Evolutionary conservation across 2,329 filamentous ascomycete genomes (phyloP).

Genomic region (Pleochaeta shiraiana): DNA sequence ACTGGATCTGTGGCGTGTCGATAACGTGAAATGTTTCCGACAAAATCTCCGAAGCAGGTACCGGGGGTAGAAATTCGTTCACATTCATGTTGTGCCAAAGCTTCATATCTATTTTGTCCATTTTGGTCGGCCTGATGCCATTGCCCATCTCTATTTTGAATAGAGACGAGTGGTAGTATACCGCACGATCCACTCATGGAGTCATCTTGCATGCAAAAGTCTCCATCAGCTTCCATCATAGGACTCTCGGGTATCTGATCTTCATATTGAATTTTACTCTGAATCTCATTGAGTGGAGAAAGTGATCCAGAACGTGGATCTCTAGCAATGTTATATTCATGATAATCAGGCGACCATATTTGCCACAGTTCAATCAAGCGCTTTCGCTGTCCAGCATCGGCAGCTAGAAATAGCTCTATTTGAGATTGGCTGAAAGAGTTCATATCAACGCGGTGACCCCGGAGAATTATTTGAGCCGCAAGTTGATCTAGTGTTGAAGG

Average conservation of each 20-base stretch:
- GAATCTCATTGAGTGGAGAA: too few species aligned
- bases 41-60: too few species aligned
- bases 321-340: too few species aligned
- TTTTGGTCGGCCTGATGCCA: too few species aligned
- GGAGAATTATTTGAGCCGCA: constrained; percentile 34
- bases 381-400: constrained; percentile 46
- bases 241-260: constrained; percentile 23
- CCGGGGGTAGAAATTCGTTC: too few species aligned
- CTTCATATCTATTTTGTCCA: too few species aligned
- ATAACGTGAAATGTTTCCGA: too few species aligned
- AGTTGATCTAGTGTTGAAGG: constrained; percentile 27
- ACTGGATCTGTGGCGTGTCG: too few species aligned
- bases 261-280: constrained; percentile 38
- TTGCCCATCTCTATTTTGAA: constrained; percentile 30
- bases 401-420: constrained; percentile 55
- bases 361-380: constrained; percentile 70
- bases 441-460: constrained; percentile 47
- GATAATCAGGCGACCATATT: constrained; percentile 47
- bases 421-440: constrained; percentile 49
- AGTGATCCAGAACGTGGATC: too few species aligned
- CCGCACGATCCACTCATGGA: constrained; percentile 18
- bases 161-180: constrained; percentile 22
- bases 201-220: constrained; percentile 25
- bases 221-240: constrained; percentile 20
- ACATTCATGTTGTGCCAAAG: too few species aligned